These are phyloP conservation scores for Mychonastes homosphaera DNA, from an alignment of 139 green algal species.

Conservation along the genomic window DNA sequence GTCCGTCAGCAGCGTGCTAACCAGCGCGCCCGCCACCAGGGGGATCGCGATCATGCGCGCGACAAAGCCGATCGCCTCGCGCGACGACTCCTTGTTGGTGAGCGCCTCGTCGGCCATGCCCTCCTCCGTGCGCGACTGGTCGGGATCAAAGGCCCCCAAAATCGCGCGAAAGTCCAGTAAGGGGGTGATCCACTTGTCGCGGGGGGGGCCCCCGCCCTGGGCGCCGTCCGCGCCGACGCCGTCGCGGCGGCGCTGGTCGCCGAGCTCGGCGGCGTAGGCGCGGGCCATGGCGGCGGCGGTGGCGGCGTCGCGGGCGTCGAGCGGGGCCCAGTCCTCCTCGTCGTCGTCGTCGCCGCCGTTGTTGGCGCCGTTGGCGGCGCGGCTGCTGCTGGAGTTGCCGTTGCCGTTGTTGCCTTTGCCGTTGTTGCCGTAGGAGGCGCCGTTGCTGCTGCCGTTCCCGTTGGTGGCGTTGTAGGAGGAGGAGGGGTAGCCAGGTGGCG, in stretches of 20 bases:
- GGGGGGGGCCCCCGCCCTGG: constrained; percentile 1
- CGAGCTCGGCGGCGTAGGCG: neutral
- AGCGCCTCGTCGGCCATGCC: constrained; percentile 50
- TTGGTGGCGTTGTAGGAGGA: too few species aligned
- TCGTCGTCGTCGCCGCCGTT: neutral
- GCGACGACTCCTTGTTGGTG: constrained; percentile 68
- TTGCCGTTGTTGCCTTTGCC: too few species aligned
- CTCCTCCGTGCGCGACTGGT: constrained; percentile 37
- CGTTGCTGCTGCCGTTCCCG: too few species aligned
- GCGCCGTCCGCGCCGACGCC: constrained; percentile 6
- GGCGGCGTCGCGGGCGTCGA: neutral
- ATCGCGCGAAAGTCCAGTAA: constrained; percentile 39
- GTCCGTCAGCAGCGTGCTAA: constrained; percentile 48
- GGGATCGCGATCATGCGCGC: constrained; percentile 46
- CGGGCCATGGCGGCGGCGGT: neutral
- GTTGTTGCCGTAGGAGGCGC: too few species aligned
- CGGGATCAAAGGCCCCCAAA: constrained; percentile 35
- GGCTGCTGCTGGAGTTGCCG: constrained; percentile 19
- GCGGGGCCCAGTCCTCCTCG: neutral
- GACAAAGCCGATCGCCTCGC: constrained; percentile 40
- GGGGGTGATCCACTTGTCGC: constrained; percentile 55
- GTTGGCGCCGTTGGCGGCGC: neutral
- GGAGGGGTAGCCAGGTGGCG: too few species aligned
- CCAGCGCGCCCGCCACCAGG: constrained; percentile 48
- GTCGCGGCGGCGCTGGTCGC: neutral